Evolutionary conservation across 2,329 filamentous ascomycete genomes (phyloP).

Genomic region (Neonectria hederae): DNA sequence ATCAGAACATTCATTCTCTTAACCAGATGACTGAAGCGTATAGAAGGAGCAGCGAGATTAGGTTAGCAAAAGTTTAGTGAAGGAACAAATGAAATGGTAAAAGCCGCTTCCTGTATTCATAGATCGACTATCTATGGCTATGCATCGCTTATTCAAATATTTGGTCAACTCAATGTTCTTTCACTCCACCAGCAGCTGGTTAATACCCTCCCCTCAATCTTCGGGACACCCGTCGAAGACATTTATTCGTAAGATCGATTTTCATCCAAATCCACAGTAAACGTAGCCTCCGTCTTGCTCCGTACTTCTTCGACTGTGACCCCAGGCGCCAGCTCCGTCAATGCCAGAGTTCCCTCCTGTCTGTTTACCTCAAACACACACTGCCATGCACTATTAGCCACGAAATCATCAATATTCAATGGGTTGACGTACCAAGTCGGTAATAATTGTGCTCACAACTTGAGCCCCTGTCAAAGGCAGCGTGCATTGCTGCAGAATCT

Average conservation of each 20-base stretch:
- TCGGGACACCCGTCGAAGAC: too few relatives aligned
- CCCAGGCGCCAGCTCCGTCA: slow-evolving; percentile 76
- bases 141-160: background rate
- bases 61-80: background rate
- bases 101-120: background rate
- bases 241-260: slow-evolving; percentile 4
- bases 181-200: background rate
- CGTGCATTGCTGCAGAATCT: slow-evolving; percentile 71
- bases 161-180: background rate
- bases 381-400: slow-evolving; percentile 46
- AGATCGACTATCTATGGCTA: background rate
- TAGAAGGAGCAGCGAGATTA: background rate
- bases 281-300: slow-evolving; percentile 75
- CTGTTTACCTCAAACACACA: slow-evolving; percentile 78
- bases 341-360: slow-evolving; percentile 66
- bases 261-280: slow-evolving; percentile 55
- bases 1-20: background rate
- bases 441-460: slow-evolving; percentile 78
- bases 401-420: background rate
- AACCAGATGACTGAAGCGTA: background rate
- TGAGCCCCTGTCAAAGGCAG: slow-evolving; percentile 72
- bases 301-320: slow-evolving; percentile 74
- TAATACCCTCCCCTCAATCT: background rate
- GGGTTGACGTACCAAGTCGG: slow-evolving; percentile 70
- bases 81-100: background rate